These are phyloP conservation scores for Exobasidium rhododendri DNA, from an alignment of 1,284 basidiomycete species.

Conservation along the genomic window DNA sequence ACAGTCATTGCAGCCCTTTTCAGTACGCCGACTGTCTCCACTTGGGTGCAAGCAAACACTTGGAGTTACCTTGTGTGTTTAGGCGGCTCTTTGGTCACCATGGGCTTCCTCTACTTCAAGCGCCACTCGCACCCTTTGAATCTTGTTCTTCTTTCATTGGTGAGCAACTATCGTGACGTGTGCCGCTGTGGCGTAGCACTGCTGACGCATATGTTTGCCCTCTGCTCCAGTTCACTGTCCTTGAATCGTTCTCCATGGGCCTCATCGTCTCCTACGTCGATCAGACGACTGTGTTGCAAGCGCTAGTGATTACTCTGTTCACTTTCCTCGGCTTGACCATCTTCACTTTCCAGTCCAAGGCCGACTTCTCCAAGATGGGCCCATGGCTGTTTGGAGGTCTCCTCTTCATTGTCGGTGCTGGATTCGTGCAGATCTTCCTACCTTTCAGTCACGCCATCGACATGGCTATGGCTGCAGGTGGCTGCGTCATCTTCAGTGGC, in stretches of 20 bases:
- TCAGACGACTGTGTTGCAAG: conserved; percentile 74
- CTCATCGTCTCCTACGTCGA: conserved; percentile 73
- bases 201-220: conserved; percentile 2
- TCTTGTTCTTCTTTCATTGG: conserved; percentile 67
- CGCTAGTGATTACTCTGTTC: conserved; percentile 78
- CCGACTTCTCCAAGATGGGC: conserved; percentile 76
- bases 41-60: conserved; percentile 39
- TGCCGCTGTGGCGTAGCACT: not conserved
- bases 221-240: conserved; percentile 30
- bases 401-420: conserved; percentile 44
- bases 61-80: conserved; percentile 61
- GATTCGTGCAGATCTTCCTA: conserved; percentile 71
- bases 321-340: conserved; percentile 75
- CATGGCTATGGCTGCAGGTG: conserved; percentile 72
- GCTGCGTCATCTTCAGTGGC: conserved; percentile 71
- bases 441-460: conserved; percentile 75
- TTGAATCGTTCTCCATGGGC: conserved; percentile 62
- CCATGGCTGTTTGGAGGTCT: conserved; percentile 74
- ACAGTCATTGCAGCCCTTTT: conserved; percentile 39
- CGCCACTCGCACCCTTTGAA: conserved; percentile 80
- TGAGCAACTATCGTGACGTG: no score
- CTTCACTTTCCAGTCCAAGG: conserved; percentile 71
- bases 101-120: conserved; percentile 79
- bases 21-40: conserved; percentile 25
- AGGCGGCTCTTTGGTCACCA: conserved; percentile 69